Base-by-base conservation (phyloP, 495 filamentous ascomycete species). In the Tuber borchii region DNA sequence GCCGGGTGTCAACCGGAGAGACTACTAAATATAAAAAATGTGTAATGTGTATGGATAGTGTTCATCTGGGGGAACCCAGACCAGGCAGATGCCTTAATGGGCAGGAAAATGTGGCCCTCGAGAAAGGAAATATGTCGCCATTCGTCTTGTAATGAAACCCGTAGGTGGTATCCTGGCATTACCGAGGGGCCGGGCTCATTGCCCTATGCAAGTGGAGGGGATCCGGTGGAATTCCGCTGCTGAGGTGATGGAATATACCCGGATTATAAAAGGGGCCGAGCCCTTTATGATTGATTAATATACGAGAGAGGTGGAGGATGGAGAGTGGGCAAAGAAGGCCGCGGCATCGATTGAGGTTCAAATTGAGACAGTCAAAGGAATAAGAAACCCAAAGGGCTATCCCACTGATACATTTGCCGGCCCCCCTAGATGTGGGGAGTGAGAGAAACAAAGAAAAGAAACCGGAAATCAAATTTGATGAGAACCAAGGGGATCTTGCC, bases 151-250 rank as follows among this genome's bases (percentile, higher is more conserved):
- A 79, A 92, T 90, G 86, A 88, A 95, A 72, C 87, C 90, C 71
- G 87, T 91, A 9, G 90, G 90, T 43, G 95, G 90, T 82, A 97
- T 93, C 9, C 86, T 98, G 48, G 94, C 93, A 2, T 85, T 98
- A 34, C 95, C 95, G 34, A 88, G 90, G 71, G 95, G 97, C 82
- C 85, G 84, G 0, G 90, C 90, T 16, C 92, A 95, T 75, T 86
- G 88, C 8, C 86, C 92, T 22, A 86, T 86, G n/a, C 85, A 88
- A 20, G 87, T 86, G 20, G 91, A 95, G 48, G 91, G 93, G 82
- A 87, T 97, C 46, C 95, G 95, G 0, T 98, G 95, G 95, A 91
- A 96, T 80, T 92, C 94, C 85, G 93, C 92, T 44, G 94, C 93
- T 2, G 95, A 97, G 78, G 93, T 97, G 31, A 88, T 93, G 81